Evolutionary conservation across 495 filamentous ascomycete species (phyloP).

Genomic region (Neurospora sp.): DNA sequence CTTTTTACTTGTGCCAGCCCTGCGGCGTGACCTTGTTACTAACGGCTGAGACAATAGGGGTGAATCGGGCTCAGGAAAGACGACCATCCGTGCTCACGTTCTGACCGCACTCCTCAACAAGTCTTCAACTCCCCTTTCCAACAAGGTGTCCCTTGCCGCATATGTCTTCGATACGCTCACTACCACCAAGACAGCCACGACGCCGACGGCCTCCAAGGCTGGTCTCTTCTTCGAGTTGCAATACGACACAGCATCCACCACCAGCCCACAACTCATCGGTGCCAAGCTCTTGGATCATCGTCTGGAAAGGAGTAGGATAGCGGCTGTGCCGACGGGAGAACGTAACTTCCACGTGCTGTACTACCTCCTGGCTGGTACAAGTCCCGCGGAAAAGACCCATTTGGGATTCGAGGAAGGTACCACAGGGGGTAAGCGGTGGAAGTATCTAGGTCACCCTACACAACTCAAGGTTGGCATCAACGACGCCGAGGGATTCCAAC

Average conservation of each 20-base stretch:
- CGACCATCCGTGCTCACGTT: slow-evolving; percentile 81
- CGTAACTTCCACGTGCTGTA: slow-evolving; percentile 94
- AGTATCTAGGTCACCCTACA: slow-evolving; percentile 90
- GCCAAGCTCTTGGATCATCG: slow-evolving; percentile 91
- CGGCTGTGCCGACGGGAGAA: slow-evolving; percentile 86
- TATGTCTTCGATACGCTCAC: slow-evolving; percentile 95
- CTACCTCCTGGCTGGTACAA: slow-evolving; percentile 89
- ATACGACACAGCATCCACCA: slow-evolving; percentile 79
- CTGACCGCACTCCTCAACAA: slow-evolving; percentile 74
- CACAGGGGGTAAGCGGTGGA: slow-evolving; percentile 66
- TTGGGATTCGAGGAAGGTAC: slow-evolving; percentile 67
- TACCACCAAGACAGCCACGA: slow-evolving; percentile 94
- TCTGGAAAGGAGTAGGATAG: slow-evolving; percentile 80
- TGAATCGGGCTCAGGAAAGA: slow-evolving; percentile 93
- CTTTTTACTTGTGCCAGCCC: background rate
- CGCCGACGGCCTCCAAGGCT: slow-evolving; percentile 88
- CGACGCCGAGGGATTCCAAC: slow-evolving; percentile 87
- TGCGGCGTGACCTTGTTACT: slow-evolving; percentile 9
- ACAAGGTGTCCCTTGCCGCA: slow-evolving; percentile 82
- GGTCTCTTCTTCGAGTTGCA: slow-evolving; percentile 93
- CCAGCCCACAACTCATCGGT: slow-evolving; percentile 75
- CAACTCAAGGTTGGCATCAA: slow-evolving; percentile 96
- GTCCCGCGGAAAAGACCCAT: slow-evolving; percentile 78
- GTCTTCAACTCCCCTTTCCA: slow-evolving; percentile 83
- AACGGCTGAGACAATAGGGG: slow-evolving; percentile 45